Evolutionary conservation across 495 filamentous ascomycete species (phyloP), one percentile per base, ranked within the genome.

Genomic region (Pseudotulostoma volvatum): DNA sequence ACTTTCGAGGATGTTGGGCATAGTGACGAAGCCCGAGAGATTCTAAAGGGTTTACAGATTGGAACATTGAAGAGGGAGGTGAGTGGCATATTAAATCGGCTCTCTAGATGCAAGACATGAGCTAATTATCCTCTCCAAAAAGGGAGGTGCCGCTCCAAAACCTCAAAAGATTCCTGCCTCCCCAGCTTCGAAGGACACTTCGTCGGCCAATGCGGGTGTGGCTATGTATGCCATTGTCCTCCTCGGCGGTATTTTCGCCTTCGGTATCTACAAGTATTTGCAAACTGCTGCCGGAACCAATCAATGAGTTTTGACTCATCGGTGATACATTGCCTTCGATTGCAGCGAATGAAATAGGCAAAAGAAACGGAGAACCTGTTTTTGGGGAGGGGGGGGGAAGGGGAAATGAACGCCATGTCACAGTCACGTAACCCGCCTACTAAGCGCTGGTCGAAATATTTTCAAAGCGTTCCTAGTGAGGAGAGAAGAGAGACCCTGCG

Each of bases 1-100:
- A 86, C 90, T 40, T 99, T 99, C 59, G 90, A 99, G 68, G 92
- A 99, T 63, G 92, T 99, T 57, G 92, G 92, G 44, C 92, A 99
- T 79, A 90, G 81, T 58, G 92, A 99, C 59, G 92, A 99, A 69
- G 92, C 92, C 42, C 79, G 92, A 37, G 85, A 95, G 68, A 86
- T 94, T 52, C 76, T 99, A 13, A 72, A 78, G 17, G 75, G 77
- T 45, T 66, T 94, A 44, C 63, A 77, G 21, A 76, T 93, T 44
- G 90, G 84, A 39, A 73, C 47, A 18, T 63, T 99, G 48, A 94
- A 94, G 75, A 75, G 87, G 57, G 57, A 77, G 69, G 88, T 95
- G 76, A 46, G 69, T 55, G 30, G 41, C 31, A 4, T 4, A 3
- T 23, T 38, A n/a, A 36, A 30, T 17, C 31, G 18, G 30, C 39